Evolutionary conservation across 2,329 filamentous ascomycete species (phyloP).

Genomic region (Hyphodiscus sp.): DNA sequence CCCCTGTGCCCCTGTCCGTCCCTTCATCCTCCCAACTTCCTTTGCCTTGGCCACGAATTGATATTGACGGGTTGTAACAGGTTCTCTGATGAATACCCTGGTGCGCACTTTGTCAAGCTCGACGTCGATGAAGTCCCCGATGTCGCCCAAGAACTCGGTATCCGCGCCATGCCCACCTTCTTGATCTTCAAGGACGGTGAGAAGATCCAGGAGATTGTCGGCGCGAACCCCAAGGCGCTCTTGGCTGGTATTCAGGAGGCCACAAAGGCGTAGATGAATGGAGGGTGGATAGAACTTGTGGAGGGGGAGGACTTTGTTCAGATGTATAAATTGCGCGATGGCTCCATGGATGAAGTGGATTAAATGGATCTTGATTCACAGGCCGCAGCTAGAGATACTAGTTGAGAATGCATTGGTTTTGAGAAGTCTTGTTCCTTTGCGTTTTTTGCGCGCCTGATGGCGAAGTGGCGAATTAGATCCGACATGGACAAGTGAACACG

Average conservation of each 20-base stretch:
- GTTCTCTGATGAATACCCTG: slow-evolving; percentile 51
- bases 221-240: slow-evolving; percentile 71
- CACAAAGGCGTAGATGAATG: background rate
- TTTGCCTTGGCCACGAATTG: slow-evolving; percentile 20
- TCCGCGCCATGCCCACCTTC: slow-evolving; percentile 94
- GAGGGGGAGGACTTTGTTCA: background rate
- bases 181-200: slow-evolving; percentile 73
- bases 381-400: background rate
- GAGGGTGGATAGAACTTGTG: background rate
- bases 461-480: too few species aligned
- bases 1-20: slow-evolving; percentile 13
- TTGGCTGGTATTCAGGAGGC: slow-evolving; percentile 31
- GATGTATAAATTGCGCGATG: background rate
- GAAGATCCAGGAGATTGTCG: slow-evolving; percentile 67
- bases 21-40: slow-evolving; percentile 11
- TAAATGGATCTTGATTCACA: background rate
- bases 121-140: slow-evolving; percentile 80
- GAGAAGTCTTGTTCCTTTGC: background rate
- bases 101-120: slow-evolving; percentile 76
- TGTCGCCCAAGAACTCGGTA: slow-evolving; percentile 67
- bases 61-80: slow-evolving; percentile 32
- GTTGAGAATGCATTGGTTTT: background rate
- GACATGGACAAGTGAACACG: too few species aligned
- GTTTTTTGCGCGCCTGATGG: background rate
- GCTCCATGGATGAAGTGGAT: background rate